Evolutionary conservation across 768 basidiomycete species (phyloP).

Genomic region (Tulasnella sp.): DNA sequence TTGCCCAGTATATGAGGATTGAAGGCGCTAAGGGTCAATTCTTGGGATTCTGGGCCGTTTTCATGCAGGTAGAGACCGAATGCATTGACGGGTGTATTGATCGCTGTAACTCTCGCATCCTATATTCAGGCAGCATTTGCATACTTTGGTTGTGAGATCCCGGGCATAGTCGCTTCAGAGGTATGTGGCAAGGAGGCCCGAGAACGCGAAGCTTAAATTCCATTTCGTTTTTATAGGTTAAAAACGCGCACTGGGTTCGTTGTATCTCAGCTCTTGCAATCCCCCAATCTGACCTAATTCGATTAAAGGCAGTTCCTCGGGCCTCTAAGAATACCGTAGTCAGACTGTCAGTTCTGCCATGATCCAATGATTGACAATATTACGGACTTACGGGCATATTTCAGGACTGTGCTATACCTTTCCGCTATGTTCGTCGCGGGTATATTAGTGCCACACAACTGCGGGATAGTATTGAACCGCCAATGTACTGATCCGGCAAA

Average conservation of each 20-base stretch:
- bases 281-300: too few relatives aligned
- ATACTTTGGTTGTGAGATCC: conserved; percentile 11
- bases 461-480: background rate
- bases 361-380: too few relatives aligned
- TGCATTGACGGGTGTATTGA: background rate
- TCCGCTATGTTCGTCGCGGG: background rate
- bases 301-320: too few relatives aligned
- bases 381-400: background rate
- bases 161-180: conserved; percentile 3
- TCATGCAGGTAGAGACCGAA: conserved; percentile 36
- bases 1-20: conserved; percentile 40
- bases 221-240: too few relatives aligned
- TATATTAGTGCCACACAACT: background rate
- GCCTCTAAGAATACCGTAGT: too few relatives aligned
- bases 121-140: background rate
- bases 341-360: too few relatives aligned
- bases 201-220: too few relatives aligned
- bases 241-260: too few relatives aligned
- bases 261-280: too few relatives aligned
- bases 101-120: background rate
- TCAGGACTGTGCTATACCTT: background rate
- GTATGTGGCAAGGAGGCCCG: too few relatives aligned
- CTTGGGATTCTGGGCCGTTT: conserved; percentile 48
- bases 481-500: background rate
- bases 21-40: conserved; percentile 44